A percentile compares a stretch with the other conserved stretches of the same genome.
Evolutionary conservation across 345 rosid species (phyloP).

Genomic region (Tarenaya hassleriana): DNA sequence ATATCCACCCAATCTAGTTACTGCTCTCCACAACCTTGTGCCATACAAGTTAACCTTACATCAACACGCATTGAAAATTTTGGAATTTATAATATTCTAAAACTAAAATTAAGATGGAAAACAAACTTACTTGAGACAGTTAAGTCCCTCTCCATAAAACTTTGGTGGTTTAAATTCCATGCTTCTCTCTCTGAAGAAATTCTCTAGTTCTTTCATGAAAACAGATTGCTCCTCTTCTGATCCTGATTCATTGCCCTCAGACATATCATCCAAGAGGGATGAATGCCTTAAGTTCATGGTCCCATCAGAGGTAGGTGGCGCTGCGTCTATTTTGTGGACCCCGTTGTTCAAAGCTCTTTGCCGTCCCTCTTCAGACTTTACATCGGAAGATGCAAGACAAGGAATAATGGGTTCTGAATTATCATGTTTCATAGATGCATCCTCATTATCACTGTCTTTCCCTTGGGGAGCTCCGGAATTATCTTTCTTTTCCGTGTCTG

Average conservation of each 20-base stretch:
- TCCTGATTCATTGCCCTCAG: conserved; percentile 57
- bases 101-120: conserved; percentile 13
- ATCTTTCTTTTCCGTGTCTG: conserved; percentile 25
- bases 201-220: conserved; percentile 75
- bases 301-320: conserved; percentile 30
- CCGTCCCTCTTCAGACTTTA: conserved; percentile 30
- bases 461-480: conserved; percentile 22
- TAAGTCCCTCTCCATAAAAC: conserved; percentile 80
- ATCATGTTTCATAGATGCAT: conserved; percentile 12
- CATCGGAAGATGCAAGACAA: conserved; percentile 31
- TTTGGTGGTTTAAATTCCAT: conserved; percentile 86
- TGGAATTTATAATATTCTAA: conserved; percentile 1
- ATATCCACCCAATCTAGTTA: conserved; percentile 81
- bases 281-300: conserved; percentile 31
- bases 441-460: conserved; percentile 25
- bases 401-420: conserved; percentile 26
- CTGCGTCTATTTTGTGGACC: conserved; percentile 20
- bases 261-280: conserved; percentile 40
- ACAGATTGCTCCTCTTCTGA: conserved; percentile 65
- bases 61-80: conserved; percentile 22
- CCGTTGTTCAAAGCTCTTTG: conserved; percentile 32
- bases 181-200: conserved; percentile 45
- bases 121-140: conserved; percentile 69
- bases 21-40: conserved; percentile 82
- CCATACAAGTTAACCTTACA: conserved; percentile 9